Base-by-base conservation (phyloP, 352 stramenopile genomes). In the Plasmopara viticola region DNA sequence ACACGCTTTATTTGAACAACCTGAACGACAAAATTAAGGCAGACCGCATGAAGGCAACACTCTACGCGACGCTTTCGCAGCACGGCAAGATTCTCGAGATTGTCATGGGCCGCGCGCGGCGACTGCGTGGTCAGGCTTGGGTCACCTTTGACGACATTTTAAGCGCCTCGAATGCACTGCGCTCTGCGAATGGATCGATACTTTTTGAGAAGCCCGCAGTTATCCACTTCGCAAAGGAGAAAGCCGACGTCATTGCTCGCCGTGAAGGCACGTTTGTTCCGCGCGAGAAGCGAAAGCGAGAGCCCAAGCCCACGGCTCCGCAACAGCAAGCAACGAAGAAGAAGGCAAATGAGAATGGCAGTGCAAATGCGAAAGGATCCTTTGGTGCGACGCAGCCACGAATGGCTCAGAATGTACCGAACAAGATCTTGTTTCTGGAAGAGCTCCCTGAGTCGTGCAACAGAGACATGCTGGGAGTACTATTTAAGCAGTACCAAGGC, bases 401-500 rank as follows among this genome's bases (percentile, higher is more conserved):
- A 8, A 62, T 68, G 17, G 51, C 46, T 17, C 74, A 89, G 62
- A 78, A 75, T 42, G 48, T 90, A 33, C 87, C 85, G 25, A 86
- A 95, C 74, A 95, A 96, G 64, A 96, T 98, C 48, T 56, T 99
- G 46, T 97, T 98, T 62, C 74, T 96, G 33, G 76, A 95, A 64
- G 76, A 92, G 44, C 72, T 99, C 30, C 94, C 96, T 18, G 69
- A 88, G 25, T 96, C 96, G 48, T 98, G 93, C 67, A 99, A 95
- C 72, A 70, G 97, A 72, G 86, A 97, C 61, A 98, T 98, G 89
- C 76, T 99, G 40, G 79, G 68, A 44, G 94, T 98, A 65, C 76
- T 99, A 37, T 99, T 99, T 75, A 94, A 96, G 68, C 93, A 98
- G 75, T 98, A 98, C 72, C 71, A 91, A 40, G 96, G 96, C 17